Percentiles rank a stretch among this genome's conserved stretches.
Conservation (phyloP, 2,329 filamentous ascomycete species). For the Arthrocladium fulminans region DNA sequence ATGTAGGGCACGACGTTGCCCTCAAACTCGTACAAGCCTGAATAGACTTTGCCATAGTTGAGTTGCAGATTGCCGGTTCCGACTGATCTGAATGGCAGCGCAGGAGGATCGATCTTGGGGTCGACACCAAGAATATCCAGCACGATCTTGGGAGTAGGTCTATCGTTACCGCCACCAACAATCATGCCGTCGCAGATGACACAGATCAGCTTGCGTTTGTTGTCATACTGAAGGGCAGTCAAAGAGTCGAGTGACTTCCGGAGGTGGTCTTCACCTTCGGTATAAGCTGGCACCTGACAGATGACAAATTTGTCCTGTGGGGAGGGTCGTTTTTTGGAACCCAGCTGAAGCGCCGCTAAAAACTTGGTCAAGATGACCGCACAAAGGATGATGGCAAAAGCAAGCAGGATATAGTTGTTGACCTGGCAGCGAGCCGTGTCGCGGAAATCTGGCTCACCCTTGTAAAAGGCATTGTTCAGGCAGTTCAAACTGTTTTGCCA, state of each 20-base stretch:
- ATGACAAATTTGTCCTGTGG: conserved; percentile 99
- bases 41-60: conserved; percentile 98
- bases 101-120: conserved; percentile 89
- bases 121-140: conserved; percentile 95
- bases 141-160: conserved; percentile 94
- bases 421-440: conserved; percentile 65
- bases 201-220: conserved; percentile 93
- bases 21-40: conserved; percentile 92
- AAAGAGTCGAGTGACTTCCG: conserved; percentile 89
- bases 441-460: conserved; percentile 79
- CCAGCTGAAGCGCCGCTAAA: conserved; percentile 83
- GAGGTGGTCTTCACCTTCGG: conserved; percentile 91
- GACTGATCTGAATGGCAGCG: conserved; percentile 87
- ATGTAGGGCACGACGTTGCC: conserved; percentile 95
- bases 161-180: conserved; percentile 89
- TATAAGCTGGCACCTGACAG: conserved; percentile 95
- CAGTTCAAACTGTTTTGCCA: conserved; percentile 66
- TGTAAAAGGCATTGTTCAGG: conserved; percentile 72
- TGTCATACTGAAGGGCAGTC: conserved; percentile 91
- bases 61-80: conserved; percentile 83
- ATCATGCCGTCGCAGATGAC: conserved; percentile 97
- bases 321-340: conserved; percentile 77
- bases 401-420: conserved; percentile 83
- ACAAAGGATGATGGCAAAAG: conserved; percentile 77
- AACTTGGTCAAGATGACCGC: conserved; percentile 79